phyloP scores from a whole-genome alignment of 1,139 yeast genomes.

The Yamadazyma aaseri region DNA sequence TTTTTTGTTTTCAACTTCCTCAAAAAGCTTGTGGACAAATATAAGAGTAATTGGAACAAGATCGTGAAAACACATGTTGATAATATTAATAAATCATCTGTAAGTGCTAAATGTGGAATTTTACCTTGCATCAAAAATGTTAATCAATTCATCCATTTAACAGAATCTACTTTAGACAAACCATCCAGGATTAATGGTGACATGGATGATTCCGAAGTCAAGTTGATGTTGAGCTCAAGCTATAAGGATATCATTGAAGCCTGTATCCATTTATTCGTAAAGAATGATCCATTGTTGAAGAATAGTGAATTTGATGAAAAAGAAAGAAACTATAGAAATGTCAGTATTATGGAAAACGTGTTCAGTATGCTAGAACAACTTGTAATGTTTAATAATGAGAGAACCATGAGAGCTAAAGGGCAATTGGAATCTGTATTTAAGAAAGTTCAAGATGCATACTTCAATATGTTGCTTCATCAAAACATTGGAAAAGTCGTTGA shows the following conservation, averaged over 20 bases:
- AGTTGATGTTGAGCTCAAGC: conserved; percentile 39
- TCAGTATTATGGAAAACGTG: conserved; percentile 63
- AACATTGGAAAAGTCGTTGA: conserved; percentile 62
- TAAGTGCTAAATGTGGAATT: conserved; percentile 43
- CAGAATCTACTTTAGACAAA: conserved; percentile 33
- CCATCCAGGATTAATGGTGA: conserved; percentile 20
- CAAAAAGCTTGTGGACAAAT: conserved; percentile 51
- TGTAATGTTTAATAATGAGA: conserved; percentile 26
- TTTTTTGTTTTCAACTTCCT: conserved; percentile 53
- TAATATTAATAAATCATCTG: conserved; percentile 48
- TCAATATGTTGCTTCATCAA: conserved; percentile 46
- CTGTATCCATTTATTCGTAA: conserved; percentile 33
- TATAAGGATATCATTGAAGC: conserved; percentile 39
- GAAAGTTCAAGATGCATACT: conserved; percentile 38
- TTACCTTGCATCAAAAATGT: conserved; percentile 35
- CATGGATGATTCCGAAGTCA: conserved; percentile 23
- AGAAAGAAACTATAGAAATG: conserved; percentile 56
- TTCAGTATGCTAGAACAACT: conserved; percentile 57
- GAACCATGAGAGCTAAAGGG: conserved; percentile 35
- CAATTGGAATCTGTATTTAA: conserved; percentile 51
- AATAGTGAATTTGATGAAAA: conserved; percentile 53
- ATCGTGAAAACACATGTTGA: conserved; percentile 57
- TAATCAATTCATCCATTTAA: conserved; percentile 31
- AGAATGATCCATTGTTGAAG: conserved; percentile 46
- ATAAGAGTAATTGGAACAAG: conserved; percentile 57